Evolutionary conservation across 805 yeast species (phyloP), one percentile per base, ranked within the genome.

Genomic region (Suhomyces xylopsoci): DNA sequence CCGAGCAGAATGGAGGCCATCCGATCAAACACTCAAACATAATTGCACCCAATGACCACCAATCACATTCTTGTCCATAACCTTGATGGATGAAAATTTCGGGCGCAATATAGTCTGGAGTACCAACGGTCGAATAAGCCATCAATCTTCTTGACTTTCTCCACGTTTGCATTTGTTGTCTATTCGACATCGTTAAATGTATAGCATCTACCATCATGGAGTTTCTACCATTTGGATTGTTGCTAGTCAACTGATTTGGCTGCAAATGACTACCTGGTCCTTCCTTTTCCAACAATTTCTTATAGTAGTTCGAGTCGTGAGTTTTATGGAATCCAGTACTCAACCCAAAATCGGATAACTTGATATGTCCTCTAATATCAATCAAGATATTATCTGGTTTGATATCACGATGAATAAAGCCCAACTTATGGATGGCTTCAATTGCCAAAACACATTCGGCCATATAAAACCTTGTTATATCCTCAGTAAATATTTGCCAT

Each of bases 31-130:
- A 91, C 77, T 91, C 97, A 70, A 87, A 91, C 97, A 91, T 92
- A 65, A 91, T 91, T 1, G 97, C 96, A 28, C 97, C 97, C 45
- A 91, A 72, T 7, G 96, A 88, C 97, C 97, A 91, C 97, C 97
- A 91, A 69, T 91, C 97, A 72, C 97, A 91, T 66, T 91, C 97
- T 71, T 90, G 96, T 10, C 97, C 96, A 69, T 91, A 91, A 5
- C 97, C 97, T 73, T 91, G 94, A 62, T 90, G 90, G 47, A 90
- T 77, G 62, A 91, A 91, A 55, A 91, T 92, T 67, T 91, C 97
- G 0, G 97, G 97, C 0, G 97, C 97, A 69, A 91, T 91, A 67
- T 91, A 91, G 68, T 91, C 97, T 0, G 97, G 97, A 0, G 97
- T 91, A 45, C 97, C 97, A 28, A 91, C 97, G 0, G 97, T 92